These are phyloP conservation scores for Penicillium pancosmium DNA, from an alignment of 495 filamentous ascomycete species.

Conservation along the genomic window DNA sequence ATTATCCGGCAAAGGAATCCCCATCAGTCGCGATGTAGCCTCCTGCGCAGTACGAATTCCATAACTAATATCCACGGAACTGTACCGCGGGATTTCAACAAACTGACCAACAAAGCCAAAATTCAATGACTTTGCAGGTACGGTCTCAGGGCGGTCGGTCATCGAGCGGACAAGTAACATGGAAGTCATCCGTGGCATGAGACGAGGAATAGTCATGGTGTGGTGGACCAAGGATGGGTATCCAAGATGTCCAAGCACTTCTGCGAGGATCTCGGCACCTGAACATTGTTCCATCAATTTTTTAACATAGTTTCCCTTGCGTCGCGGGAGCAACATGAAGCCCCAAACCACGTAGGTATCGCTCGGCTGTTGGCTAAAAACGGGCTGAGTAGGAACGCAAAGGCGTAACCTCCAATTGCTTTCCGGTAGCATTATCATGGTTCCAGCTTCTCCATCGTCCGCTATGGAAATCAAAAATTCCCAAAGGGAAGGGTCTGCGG, in stretches of 20 bases:
- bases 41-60: constrained; percentile 10
- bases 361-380: constrained; percentile 34
- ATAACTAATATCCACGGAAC: constrained; percentile 14
- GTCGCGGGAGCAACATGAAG: constrained; percentile 31
- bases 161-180: constrained; percentile 8
- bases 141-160: constrained; percentile 10
- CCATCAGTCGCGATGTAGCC: constrained; percentile 15
- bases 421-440: constrained; percentile 31
- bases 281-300: constrained; percentile 40
- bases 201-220: constrained; percentile 20
- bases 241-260: constrained; percentile 36
- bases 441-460: constrained; percentile 10
- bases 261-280: constrained; percentile 36
- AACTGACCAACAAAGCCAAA: constrained; percentile 19
- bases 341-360: constrained; percentile 38
- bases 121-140: constrained; percentile 16
- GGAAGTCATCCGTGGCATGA: constrained; percentile 27
- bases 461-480: constrained; percentile 19
- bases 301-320: constrained; percentile 35
- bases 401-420: constrained; percentile 39
- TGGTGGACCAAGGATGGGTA: constrained; percentile 1
- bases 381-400: constrained; percentile 37
- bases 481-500: constrained; percentile 26
- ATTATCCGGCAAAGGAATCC: not conserved
- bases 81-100: constrained; percentile 16